These are phyloP conservation scores for Epichloe brachyelytri DNA, from an alignment of 2,329 filamentous ascomycete genomes.

Conservation along the genomic window DNA sequence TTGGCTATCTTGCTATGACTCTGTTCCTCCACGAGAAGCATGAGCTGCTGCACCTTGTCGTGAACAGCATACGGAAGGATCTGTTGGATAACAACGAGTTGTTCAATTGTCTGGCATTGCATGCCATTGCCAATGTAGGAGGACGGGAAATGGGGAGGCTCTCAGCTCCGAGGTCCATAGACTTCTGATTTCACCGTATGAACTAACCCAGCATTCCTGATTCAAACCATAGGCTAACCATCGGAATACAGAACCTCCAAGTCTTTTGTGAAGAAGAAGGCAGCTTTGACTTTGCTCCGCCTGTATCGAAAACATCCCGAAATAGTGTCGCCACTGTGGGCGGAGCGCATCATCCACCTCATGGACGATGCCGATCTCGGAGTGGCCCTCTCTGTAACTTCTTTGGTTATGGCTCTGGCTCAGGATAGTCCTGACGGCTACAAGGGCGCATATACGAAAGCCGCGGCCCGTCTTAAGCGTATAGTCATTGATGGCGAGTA, in stretches of 20 bases:
- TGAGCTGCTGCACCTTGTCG: conserved; percentile 87
- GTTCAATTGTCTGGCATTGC: conserved; percentile 90
- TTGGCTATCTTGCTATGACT: conserved; percentile 94
- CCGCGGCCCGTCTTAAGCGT: conserved; percentile 75
- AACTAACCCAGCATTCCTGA: conserved; percentile 10
- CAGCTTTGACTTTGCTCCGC: conserved; percentile 80
- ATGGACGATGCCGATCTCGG: conserved; percentile 96
- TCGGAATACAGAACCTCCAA: conserved; percentile 50
- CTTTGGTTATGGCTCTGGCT: conserved; percentile 82
- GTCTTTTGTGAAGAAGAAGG: conserved; percentile 98
- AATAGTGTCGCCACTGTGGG: conserved; percentile 94
- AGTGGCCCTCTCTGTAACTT: conserved; percentile 89
- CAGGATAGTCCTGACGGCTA: conserved; percentile 94
- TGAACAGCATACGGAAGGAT: conserved; percentile 97
- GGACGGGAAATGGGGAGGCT: conserved; percentile 96
- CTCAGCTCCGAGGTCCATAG: conserved; percentile 84
- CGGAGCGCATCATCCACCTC: conserved; percentile 92
- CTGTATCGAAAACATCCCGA: conserved; percentile 88
- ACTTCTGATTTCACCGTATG: conserved; percentile 85
- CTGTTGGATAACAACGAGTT: conserved; percentile 89
- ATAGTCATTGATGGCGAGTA: conserved; percentile 86
- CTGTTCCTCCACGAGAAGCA: conserved; percentile 95
- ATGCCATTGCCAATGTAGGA: conserved; percentile 96
- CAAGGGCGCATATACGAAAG: conserved; percentile 87
- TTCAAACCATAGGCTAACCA: neutral